These are phyloP conservation scores for Hemisphaericaspora lyxosophila DNA, from an alignment of 1,139 yeast species.

Conservation along the genomic window DNA sequence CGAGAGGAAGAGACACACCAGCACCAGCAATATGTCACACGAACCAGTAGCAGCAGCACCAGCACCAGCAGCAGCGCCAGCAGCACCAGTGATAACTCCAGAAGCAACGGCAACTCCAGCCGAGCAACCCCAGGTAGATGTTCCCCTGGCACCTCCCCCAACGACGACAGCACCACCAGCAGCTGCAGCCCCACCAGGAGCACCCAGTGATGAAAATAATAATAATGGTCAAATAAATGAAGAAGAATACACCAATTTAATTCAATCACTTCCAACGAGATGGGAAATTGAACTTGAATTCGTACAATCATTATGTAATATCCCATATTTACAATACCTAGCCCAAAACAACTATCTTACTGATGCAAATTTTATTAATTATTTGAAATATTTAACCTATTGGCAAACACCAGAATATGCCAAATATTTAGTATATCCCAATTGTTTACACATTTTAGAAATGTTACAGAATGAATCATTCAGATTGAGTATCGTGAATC, in stretches of 20 bases:
- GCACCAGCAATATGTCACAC: slow-evolving; percentile 2
- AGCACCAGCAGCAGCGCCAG: no score
- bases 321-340: slow-evolving; percentile 69
- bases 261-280: slow-evolving; percentile 56
- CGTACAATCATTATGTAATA: slow-evolving; percentile 78
- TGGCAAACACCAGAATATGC: slow-evolving; percentile 73
- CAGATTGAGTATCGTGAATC: slow-evolving; percentile 53
- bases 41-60: no score
- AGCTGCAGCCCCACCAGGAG: no score
- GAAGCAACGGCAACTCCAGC: no score
- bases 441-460: slow-evolving; percentile 66
- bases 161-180: no score
- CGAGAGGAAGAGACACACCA: no score
- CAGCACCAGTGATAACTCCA: no score
- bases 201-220: not conserved
- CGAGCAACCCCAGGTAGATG: no score
- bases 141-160: no score
- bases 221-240: not conserved
- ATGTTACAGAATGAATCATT: slow-evolving; percentile 58
- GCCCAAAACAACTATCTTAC: slow-evolving; percentile 73
- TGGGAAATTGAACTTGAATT: slow-evolving; percentile 85
- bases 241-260: slow-evolving; percentile 8
- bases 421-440: slow-evolving; percentile 67
- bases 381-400: slow-evolving; percentile 67
- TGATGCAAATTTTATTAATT: slow-evolving; percentile 59